Evolutionary conservation across 2,329 filamentous ascomycete genomes (phyloP), one percentile per base, ranked within the genome.

Genomic region (Pseudogymnoascus sp.): DNA sequence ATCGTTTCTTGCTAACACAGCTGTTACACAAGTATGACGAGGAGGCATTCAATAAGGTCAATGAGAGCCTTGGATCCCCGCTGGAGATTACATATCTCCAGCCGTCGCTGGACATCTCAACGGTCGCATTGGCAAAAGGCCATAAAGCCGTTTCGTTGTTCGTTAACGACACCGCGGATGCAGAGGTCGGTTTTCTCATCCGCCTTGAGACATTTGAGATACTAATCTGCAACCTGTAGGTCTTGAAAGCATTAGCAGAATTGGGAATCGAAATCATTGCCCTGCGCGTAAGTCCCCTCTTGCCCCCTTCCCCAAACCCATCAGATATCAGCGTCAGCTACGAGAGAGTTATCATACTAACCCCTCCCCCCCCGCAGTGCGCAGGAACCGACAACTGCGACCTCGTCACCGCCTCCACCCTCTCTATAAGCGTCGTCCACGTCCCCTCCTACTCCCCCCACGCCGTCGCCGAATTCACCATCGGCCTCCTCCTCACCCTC

Each of bases 331-430:
- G n/a, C 7, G 3, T 19, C 11, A 19, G 5, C 15, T 35, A 4
- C 1, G 1, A 19, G 1, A 26, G 13, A 57, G 1, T 15, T 57
- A 19, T 21, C 50, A 57, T 57, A 3, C 50, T 57, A 33, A 57
- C 28, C 11, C 26, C 67, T 80, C 88, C 23, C 66, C 80, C 88
- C 23, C 78, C 89, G 63, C 84, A 87, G 62, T 89, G 87, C 73
- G 87, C 87, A 1, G 87, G 87, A 64, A 87, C 80, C 78, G 88
- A 89, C 76, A 84, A 87, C 68, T 82, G 89, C 64, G 83, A 89
- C 70, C 80, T 89, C 21, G 71, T 73, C 17, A 76, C 78, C 1
- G 87, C 87, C 63, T 76, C 80, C 68, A 70, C 73, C 19, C 78
- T 84, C 3, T 80, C 81, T 64, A 75, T 89, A 67, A 82, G 83